phyloP scores from a whole-genome alignment of 371 early-diverging fungal genomes.

The Choanephora cucurbitarum region DNA sequence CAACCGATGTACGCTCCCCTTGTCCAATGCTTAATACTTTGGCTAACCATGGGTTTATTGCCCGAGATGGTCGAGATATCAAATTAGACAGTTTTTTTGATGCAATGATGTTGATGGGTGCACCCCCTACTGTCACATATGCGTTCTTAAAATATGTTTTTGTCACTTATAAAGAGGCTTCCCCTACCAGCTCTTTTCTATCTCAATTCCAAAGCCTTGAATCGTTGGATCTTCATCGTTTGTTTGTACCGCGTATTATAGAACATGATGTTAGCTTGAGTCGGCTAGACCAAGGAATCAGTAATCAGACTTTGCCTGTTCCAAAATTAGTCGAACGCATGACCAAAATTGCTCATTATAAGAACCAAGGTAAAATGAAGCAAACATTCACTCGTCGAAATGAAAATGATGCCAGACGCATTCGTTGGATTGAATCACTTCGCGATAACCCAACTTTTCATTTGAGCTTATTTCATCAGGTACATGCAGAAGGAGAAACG shows the following conservation, averaged over 20 bases:
- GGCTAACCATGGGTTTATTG: slow-evolving; percentile 44
- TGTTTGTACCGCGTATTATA: slow-evolving; percentile 26
- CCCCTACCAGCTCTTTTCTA: slow-evolving; percentile 8
- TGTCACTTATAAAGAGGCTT: slow-evolving; percentile 14
- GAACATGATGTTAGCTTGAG: slow-evolving; percentile 47
- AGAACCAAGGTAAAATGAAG: neutral
- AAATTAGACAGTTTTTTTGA: slow-evolving; percentile 30
- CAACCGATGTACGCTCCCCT: slow-evolving; percentile 29
- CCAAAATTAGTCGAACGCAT: slow-evolving; percentile 22
- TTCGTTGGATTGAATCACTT: slow-evolving; percentile 32
- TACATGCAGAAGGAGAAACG: slow-evolving; percentile 1
- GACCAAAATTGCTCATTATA: slow-evolving; percentile 8
- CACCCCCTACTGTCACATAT: slow-evolving; percentile 17
- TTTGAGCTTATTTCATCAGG: slow-evolving; percentile 26
- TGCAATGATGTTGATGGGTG: slow-evolving; percentile 16
- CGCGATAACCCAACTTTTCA: slow-evolving; percentile 23
- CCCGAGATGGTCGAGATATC: slow-evolving; percentile 35
- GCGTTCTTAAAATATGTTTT: slow-evolving; percentile 17
- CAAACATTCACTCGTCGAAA: slow-evolving; percentile 22
- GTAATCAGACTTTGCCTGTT: neutral
- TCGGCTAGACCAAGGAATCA: slow-evolving; percentile 24
- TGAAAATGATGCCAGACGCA: slow-evolving; percentile 20
- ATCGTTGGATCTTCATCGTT: slow-evolving; percentile 26
- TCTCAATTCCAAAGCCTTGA: slow-evolving; percentile 8
- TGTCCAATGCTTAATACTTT: slow-evolving; percentile 44